These are phyloP conservation scores for Fusarium begoniae DNA, from an alignment of 2,329 filamentous ascomycete species.

Conservation along the genomic window DNA sequence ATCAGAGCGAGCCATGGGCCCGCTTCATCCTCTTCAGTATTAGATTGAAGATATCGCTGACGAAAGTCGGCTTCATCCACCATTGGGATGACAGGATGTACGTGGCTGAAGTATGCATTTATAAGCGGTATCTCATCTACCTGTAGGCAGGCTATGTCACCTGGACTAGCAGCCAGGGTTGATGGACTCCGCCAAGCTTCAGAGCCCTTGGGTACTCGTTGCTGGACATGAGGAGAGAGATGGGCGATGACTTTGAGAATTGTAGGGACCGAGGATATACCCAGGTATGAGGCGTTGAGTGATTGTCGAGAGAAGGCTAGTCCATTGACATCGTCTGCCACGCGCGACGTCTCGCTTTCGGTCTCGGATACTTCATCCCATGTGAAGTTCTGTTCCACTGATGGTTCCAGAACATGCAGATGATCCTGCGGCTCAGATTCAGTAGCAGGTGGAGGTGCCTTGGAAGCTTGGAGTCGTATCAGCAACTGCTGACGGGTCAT, in stretches of 20 bases:
- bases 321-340: background rate
- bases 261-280: background rate
- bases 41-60: background rate
- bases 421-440: background rate
- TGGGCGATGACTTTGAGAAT: background rate
- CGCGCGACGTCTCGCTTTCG: background rate
- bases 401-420: background rate
- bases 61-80: background rate
- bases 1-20: background rate
- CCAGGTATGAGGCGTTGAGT: background rate
- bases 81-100: background rate
- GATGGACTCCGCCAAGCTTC: background rate
- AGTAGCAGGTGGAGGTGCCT: background rate
- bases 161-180: background rate
- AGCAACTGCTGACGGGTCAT: background rate
- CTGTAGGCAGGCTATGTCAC: too few species aligned
- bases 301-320: background rate
- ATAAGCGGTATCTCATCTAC: background rate
- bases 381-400: background rate
- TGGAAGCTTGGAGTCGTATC: background rate
- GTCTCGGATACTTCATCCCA: background rate
- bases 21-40: background rate
- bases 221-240: background rate
- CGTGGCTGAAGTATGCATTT: background rate
- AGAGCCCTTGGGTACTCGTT: background rate